Evolutionary conservation across 75 land plant genomes (phyloP).

Genomic region (Ceratopteris richardii): DNA sequence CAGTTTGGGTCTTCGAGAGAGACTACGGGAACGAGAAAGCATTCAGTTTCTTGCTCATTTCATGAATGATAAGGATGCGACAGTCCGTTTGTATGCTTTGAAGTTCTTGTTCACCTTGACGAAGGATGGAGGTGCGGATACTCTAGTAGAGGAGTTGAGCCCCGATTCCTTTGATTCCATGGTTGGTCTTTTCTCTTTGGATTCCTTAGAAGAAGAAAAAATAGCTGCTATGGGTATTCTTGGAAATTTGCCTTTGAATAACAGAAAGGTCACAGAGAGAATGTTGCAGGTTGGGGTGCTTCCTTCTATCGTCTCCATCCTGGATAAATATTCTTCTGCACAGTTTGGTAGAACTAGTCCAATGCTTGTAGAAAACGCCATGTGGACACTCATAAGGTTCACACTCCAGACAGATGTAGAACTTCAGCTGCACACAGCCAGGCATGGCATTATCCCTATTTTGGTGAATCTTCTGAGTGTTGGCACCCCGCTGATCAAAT

Average conservation of each 20-base stretch:
- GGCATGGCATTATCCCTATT: constrained; percentile 34
- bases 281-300: constrained; percentile 29
- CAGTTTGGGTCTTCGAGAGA: constrained; percentile 30
- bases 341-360: constrained; percentile 3
- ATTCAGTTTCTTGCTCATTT: constrained; percentile 49
- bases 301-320: constrained; percentile 23
- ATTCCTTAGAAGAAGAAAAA: constrained; percentile 35
- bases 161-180: constrained; percentile 16
- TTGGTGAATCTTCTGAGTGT: constrained; percentile 44
- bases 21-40: constrained; percentile 45
- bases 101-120: constrained; percentile 38
- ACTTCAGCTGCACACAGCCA: constrained; percentile 31
- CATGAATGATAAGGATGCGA: constrained; percentile 25
- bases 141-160: constrained; percentile 29
- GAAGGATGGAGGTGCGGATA: constrained; percentile 21
- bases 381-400: constrained; percentile 44
- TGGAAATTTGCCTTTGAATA: constrained; percentile 40
- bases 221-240: constrained; percentile 50
- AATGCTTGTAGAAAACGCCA: constrained; percentile 30
- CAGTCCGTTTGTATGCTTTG: constrained; percentile 29
- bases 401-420: constrained; percentile 52
- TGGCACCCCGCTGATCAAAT: constrained; percentile 26
- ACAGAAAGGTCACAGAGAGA: constrained; percentile 33
- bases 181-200: constrained; percentile 24
- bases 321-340: not conserved